A percentile compares a stretch with the other conserved stretches of the same genome.
phyloP scores from a whole-genome alignment of 345 rosid species.

The Salix udensis region DNA sequence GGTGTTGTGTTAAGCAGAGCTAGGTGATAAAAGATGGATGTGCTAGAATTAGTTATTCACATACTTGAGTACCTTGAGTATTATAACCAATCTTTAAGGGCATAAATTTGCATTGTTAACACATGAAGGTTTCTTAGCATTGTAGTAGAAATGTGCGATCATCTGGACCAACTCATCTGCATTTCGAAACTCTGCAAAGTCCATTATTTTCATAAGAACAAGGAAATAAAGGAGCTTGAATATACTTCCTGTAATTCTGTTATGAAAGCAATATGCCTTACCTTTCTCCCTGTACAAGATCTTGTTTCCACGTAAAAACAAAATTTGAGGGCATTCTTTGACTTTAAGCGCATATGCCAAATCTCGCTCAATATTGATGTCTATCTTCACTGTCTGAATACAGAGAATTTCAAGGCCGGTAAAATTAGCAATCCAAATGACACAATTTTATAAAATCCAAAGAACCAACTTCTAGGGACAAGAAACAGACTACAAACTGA shows the following conservation, averaged over 20 bases:
- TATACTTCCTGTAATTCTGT: not conserved
- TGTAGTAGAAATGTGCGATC: slow-evolving; percentile 89
- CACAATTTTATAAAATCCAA: slow-evolving; percentile 12
- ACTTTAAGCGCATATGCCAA: slow-evolving; percentile 92
- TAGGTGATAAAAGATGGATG: not conserved
- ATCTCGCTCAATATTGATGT: slow-evolving; percentile 83
- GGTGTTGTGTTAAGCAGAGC: not conserved
- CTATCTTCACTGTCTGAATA: slow-evolving; percentile 76
- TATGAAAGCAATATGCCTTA: slow-evolving; percentile 19
- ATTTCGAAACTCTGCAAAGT: slow-evolving; percentile 59
- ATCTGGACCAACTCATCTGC: slow-evolving; percentile 77
- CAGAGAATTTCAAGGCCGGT: slow-evolving; percentile 11
- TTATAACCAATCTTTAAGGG: too few relatives aligned
- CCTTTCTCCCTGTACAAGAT: slow-evolving; percentile 81
- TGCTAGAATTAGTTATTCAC: not conserved
- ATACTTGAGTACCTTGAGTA: not conserved
- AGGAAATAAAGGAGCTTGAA: not conserved
- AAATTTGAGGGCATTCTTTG: slow-evolving; percentile 71
- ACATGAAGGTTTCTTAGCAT: slow-evolving; percentile 86
- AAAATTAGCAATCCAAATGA: not conserved
- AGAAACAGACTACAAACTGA: too few relatives aligned
- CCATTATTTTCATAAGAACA: slow-evolving; percentile 7
- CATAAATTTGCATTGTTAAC: slow-evolving; percentile 39
- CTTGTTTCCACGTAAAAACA: slow-evolving; percentile 68
- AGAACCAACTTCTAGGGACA: not conserved